Evolutionary conservation across 2,329 filamentous ascomycete species (phyloP).

Genomic region (Fusarium heterosporum): DNA sequence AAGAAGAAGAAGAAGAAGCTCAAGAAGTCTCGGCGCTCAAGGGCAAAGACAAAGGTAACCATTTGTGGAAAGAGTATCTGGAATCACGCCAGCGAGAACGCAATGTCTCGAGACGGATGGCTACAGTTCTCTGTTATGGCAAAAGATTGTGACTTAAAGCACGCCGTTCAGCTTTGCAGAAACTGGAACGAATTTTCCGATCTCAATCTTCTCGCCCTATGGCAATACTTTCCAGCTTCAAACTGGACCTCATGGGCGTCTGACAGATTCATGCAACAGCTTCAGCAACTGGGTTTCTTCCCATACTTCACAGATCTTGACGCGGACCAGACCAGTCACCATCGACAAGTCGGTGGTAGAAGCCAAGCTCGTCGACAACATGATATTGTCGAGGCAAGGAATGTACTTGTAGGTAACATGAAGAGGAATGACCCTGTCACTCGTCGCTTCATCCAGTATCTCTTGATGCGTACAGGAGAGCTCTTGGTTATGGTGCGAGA

Average conservation of each 20-base stretch:
- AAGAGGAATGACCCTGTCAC: constrained; percentile 47
- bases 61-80: constrained; percentile 48
- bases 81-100: constrained; percentile 47
- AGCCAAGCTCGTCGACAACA: constrained; percentile 40
- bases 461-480: constrained; percentile 45
- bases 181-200: constrained; percentile 49
- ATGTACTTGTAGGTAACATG: constrained; percentile 47
- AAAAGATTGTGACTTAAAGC: constrained; percentile 46
- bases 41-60: constrained; percentile 41
- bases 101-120: constrained; percentile 50
- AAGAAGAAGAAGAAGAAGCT: constrained; percentile 11
- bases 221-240: constrained; percentile 47
- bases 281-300: constrained; percentile 46
- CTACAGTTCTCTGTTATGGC: constrained; percentile 49
- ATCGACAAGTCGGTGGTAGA: constrained; percentile 38
- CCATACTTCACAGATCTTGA: constrained; percentile 47
- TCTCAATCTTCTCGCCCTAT: constrained; percentile 42
- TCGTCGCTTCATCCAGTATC: constrained; percentile 46
- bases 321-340: constrained; percentile 31
- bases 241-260: constrained; percentile 45
- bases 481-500: constrained; percentile 46
- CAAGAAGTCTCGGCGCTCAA: constrained; percentile 2
- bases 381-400: constrained; percentile 46
- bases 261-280: constrained; percentile 42
- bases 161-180: constrained; percentile 47